Evolutionary conservation across 306 rosid genomes (phyloP).

Genomic region (Urtica urens): DNA sequence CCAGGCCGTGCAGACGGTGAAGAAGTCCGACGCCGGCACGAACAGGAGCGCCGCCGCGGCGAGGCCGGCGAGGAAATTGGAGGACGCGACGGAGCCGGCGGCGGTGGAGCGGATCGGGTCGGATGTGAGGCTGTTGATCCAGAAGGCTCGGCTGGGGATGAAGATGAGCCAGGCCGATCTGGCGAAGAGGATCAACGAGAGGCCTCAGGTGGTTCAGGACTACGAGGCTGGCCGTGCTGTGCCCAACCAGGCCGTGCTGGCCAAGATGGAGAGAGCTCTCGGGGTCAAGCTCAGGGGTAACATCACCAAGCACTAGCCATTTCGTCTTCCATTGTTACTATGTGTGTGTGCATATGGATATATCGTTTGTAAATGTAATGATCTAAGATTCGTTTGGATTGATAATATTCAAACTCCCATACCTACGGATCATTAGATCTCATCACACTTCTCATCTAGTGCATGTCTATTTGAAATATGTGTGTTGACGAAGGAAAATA

Average conservation of each 20-base stretch:
- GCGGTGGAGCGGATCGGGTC: slow-evolving; percentile 43
- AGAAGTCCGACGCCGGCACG: slow-evolving; percentile 48
- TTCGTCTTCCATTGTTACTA: too few species aligned
- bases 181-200: slow-evolving; percentile 69
- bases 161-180: slow-evolving; percentile 71
- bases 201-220: slow-evolving; percentile 72
- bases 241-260: slow-evolving; percentile 57
- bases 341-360: not conserved
- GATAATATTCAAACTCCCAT: too few species aligned
- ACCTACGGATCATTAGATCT: too few species aligned
- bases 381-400: too few species aligned
- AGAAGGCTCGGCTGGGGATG: slow-evolving; percentile 71
- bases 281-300: slow-evolving; percentile 81
- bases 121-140: slow-evolving; percentile 53
- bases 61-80: slow-evolving; percentile 50
- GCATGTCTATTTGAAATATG: too few species aligned
- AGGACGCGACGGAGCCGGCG: slow-evolving; percentile 60
- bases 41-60: slow-evolving; percentile 35
- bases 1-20: slow-evolving; percentile 40
- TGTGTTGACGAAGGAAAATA: too few species aligned
- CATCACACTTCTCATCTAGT: too few species aligned
- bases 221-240: slow-evolving; percentile 80
- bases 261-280: slow-evolving; percentile 60
- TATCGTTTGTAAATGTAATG: too few species aligned
- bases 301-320: slow-evolving; percentile 30